Conservation (phyloP, 768 basidiomycete species). For the Auriscalpium vulgare region DNA sequence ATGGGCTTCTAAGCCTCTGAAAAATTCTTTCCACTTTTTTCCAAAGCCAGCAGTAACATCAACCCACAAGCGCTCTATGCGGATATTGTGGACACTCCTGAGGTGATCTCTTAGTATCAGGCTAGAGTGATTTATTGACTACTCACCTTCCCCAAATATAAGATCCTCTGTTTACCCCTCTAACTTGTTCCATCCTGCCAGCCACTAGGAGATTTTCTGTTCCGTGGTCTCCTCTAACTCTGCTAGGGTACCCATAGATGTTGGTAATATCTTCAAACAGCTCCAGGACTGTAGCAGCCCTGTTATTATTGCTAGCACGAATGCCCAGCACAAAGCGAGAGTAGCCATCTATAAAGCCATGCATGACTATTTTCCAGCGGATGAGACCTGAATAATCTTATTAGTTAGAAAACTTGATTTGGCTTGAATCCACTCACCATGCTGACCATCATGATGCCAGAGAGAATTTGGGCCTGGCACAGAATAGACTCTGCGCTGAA, state of each 20-base stretch:
- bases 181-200: slow-evolving; percentile 8
- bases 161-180: slow-evolving; percentile 9
- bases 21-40: not conserved
- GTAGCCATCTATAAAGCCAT: slow-evolving; percentile 22
- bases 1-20: not conserved
- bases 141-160: slow-evolving; percentile 19
- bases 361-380: slow-evolving; percentile 22
- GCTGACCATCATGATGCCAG: slow-evolving; percentile 24
- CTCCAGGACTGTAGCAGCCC: slow-evolving; percentile 8
- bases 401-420: not conserved
- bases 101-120: not conserved
- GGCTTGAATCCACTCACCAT: slow-evolving; percentile 11
- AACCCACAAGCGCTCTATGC: slow-evolving; percentile 16
- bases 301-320: slow-evolving; percentile 21
- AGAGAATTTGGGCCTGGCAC: slow-evolving; percentile 17
- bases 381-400: slow-evolving; percentile 14
- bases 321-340: slow-evolving; percentile 18
- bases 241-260: slow-evolving; percentile 6
- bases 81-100: slow-evolving; percentile 16
- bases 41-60: slow-evolving; percentile 8
- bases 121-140: not conserved
- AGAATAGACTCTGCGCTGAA: slow-evolving; percentile 9
- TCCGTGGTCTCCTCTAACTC: slow-evolving; percentile 16
- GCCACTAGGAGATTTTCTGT: slow-evolving; percentile 16
- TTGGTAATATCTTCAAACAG: slow-evolving; percentile 5